A percentile compares a stretch with the other conserved stretches of the same genome.
phyloP scores from a whole-genome alignment of 306 rosid species.

The Gleditsia sinensis region DNA sequence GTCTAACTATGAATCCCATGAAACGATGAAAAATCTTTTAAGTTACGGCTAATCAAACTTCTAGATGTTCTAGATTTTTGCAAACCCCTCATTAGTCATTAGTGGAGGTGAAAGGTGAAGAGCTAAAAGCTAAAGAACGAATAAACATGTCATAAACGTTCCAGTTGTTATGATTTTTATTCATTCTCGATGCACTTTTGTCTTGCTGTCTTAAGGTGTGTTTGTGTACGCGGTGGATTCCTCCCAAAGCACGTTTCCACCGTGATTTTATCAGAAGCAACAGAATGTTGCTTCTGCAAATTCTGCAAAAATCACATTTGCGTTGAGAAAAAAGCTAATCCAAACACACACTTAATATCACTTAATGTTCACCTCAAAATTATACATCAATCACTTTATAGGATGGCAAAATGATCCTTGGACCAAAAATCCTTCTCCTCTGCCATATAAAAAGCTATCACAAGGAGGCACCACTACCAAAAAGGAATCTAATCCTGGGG shows the following conservation, averaged over 20 bases:
- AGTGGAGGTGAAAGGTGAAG: slow-evolving; percentile 4
- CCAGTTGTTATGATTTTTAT: slow-evolving; percentile 5
- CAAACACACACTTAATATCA: too few relatives aligned
- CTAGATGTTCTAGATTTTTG: background rate
- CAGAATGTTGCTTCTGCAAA: too few relatives aligned
- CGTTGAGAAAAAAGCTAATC: too few relatives aligned
- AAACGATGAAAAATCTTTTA: background rate
- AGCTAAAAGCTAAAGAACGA: slow-evolving; percentile 14
- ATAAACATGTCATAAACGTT: background rate
- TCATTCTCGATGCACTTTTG: background rate
- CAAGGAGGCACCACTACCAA: slow-evolving; percentile 29
- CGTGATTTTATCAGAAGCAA: too few relatives aligned
- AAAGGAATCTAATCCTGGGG: slow-evolving; percentile 46
- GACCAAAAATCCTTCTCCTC: slow-evolving; percentile 20
- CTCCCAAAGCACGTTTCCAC: too few relatives aligned
- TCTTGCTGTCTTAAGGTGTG: background rate
- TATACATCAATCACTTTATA: slow-evolving; percentile 10
- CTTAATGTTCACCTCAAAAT: background rate
- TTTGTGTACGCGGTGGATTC: too few relatives aligned
- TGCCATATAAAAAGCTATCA: slow-evolving; percentile 16
- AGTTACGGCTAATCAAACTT: background rate
- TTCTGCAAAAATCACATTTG: too few relatives aligned
- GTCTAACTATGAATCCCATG: too few relatives aligned
- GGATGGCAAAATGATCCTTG: slow-evolving; percentile 27
- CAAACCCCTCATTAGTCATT: slow-evolving; percentile 13